Percentiles rank a stretch among this genome's conserved stretches.
Evolutionary conservation across 2,329 filamentous ascomycete genomes (phyloP).

Genomic region (Calycina herbarum): DNA sequence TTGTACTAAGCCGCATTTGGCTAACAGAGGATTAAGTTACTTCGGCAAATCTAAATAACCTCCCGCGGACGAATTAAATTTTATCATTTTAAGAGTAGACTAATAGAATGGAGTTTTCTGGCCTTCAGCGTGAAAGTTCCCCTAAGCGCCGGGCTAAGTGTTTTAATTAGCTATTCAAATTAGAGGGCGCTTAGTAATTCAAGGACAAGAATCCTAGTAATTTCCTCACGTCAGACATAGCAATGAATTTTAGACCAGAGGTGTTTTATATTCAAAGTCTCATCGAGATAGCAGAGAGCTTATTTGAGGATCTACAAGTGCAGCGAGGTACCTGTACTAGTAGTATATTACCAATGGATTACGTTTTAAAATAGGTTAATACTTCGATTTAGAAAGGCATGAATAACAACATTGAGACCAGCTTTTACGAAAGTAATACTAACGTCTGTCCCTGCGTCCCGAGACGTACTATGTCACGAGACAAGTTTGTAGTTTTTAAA

Average conservation of each 20-base stretch:
- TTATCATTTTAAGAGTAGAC: constrained; percentile 1
- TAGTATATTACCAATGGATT: too few relatives aligned
- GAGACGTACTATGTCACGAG: too few relatives aligned
- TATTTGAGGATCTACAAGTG: too few relatives aligned
- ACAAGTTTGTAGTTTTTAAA: too few relatives aligned
- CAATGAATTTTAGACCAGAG: neutral
- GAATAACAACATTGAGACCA: too few relatives aligned
- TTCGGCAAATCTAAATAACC: neutral
- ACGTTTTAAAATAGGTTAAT: too few relatives aligned
- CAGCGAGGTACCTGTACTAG: too few relatives aligned
- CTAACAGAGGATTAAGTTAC: neutral
- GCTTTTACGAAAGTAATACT: too few relatives aligned
- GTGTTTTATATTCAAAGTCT: neutral
- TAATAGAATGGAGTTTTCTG: neutral
- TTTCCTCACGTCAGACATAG: neutral
- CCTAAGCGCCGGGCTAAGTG: neutral
- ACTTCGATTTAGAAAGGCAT: too few relatives aligned
- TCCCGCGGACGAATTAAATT: neutral
- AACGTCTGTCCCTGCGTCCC: too few relatives aligned
- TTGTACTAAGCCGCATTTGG: neutral
- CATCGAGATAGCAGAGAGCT: too few relatives aligned
- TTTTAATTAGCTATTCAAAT: neutral
- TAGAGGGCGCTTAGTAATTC: neutral
- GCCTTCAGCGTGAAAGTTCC: neutral
- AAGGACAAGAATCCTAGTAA: neutral